These are phyloP conservation scores for Candida ulmi DNA, from an alignment of 805 yeast species.

Conservation along the genomic window DNA sequence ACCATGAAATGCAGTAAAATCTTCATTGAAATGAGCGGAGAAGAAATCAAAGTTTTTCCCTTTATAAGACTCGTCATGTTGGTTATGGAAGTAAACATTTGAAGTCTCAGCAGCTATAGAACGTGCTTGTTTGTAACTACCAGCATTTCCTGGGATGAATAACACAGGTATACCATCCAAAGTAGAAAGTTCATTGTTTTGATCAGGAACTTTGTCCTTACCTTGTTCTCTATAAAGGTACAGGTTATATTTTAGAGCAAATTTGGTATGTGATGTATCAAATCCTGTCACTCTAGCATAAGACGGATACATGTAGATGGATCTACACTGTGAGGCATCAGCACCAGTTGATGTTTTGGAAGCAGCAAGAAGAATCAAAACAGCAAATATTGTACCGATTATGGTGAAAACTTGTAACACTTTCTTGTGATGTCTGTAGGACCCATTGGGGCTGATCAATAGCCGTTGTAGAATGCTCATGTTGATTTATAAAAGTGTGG, in stretches of 20 bases:
- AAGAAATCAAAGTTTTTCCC: constrained; percentile 69
- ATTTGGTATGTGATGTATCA: constrained; percentile 60
- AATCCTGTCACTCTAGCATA: constrained; percentile 72
- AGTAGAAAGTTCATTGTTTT: constrained; percentile 23
- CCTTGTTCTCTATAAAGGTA: constrained; percentile 84
- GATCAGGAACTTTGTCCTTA: constrained; percentile 49
- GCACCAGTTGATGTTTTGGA: constrained; percentile 29
- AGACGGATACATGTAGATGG: constrained; percentile 78
- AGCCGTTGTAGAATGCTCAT: too few relatives aligned
- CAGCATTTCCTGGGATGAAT: constrained; percentile 97
- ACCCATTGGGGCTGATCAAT: background rate
- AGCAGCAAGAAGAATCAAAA: background rate
- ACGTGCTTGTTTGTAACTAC: constrained; percentile 83
- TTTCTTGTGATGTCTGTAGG: too few relatives aligned
- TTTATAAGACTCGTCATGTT: constrained; percentile 19
- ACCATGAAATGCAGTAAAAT: constrained; percentile 94
- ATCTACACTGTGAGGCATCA: constrained; percentile 51
- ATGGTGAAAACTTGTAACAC: background rate
- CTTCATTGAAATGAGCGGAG: constrained; percentile 92
- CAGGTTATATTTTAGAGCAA: constrained; percentile 78
- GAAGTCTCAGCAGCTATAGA: constrained; percentile 87
- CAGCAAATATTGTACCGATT: constrained; percentile 1
- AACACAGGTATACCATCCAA: constrained; percentile 77
- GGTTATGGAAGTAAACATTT: constrained; percentile 37
- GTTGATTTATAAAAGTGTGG: too few relatives aligned